Conservation (phyloP, 106 monocot species). For the Hemerocallis citrina region DNA sequence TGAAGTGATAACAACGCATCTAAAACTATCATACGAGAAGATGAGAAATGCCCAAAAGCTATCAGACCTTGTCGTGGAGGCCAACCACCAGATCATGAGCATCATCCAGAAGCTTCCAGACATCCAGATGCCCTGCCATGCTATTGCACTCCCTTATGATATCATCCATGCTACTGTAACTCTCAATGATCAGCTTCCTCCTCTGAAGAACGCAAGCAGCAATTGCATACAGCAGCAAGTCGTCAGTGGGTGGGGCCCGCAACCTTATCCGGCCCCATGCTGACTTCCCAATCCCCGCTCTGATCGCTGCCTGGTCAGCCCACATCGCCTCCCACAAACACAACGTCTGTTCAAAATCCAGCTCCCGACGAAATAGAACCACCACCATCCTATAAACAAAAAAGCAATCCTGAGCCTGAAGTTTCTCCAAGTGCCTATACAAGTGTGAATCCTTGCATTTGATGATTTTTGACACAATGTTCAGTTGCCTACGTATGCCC, state of each 20-base stretch:
- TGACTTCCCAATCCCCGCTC: conserved; percentile 51
- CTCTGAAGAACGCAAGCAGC: conserved; percentile 83
- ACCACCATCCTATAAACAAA: conserved; percentile 95
- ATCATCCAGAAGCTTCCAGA: conserved; percentile 87
- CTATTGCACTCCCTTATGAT: conserved; percentile 78
- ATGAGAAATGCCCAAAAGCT: neutral
- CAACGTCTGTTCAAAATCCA: conserved; percentile 78
- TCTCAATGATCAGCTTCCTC: conserved; percentile 78
- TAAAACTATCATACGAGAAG: neutral
- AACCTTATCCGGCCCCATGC: conserved; percentile 33
- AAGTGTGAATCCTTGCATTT: conserved; percentile 57
- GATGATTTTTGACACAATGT: conserved; percentile 78
- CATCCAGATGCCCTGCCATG: conserved; percentile 70
- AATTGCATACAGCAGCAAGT: conserved; percentile 78
- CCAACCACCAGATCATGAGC: conserved; percentile 71
- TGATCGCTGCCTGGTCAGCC: conserved; percentile 79
- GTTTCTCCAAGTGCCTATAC: conserved; percentile 81
- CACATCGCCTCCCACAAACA: conserved; percentile 95
- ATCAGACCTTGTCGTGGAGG: conserved; percentile 51
- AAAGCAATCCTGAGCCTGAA: conserved; percentile 78
- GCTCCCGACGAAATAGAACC: conserved; percentile 72
- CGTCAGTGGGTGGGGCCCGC: conserved; percentile 69
- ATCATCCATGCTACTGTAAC: conserved; percentile 81
- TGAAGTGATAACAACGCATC: neutral
- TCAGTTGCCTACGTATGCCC: conserved; percentile 71